Percentiles rank a stretch among this genome's conserved stretches.
These are phyloP conservation scores for Barnettozyma siamensis DNA, from an alignment of 805 yeast species.

Conservation along the genomic window DNA sequence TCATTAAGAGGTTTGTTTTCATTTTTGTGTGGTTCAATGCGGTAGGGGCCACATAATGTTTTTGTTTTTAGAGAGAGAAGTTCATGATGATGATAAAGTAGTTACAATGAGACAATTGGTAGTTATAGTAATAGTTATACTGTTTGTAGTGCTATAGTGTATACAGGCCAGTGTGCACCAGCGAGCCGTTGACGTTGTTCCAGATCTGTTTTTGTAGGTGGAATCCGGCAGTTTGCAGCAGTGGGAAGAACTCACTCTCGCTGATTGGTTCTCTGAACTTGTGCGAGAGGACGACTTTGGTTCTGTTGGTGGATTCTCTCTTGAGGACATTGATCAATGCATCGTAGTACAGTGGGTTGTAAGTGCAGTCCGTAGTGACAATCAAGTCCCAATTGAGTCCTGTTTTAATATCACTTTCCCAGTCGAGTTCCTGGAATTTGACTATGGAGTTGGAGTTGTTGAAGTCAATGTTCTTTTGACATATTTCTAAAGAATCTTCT, in stretches of 20 bases:
- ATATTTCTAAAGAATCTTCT: constrained; percentile 32
- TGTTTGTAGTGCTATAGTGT: neutral
- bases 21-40: no score
- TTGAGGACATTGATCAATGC: constrained; percentile 27
- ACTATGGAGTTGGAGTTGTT: constrained; percentile 9
- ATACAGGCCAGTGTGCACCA: constrained; percentile 22
- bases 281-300: constrained; percentile 19
- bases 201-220: constrained; percentile 15
- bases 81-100: no score
- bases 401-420: constrained; percentile 26
- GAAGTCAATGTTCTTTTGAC: constrained; percentile 26
- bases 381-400: constrained; percentile 32
- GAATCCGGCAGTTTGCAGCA: constrained; percentile 8
- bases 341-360: constrained; percentile 35
- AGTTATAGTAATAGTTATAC: no score
- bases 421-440: constrained; percentile 30
- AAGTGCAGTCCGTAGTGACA: constrained; percentile 37
- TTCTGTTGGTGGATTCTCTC: constrained; percentile 11
- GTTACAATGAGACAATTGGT: no score
- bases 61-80: no score
- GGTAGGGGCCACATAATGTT: no score
- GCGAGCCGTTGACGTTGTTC: constrained; percentile 11
- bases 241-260: constrained; percentile 21
- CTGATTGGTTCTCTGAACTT: constrained; percentile 25
- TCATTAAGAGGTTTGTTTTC: no score